These are phyloP conservation scores for Chalciporus chontae DNA, from an alignment of 768 basidiomycete species.

Conservation along the genomic window DNA sequence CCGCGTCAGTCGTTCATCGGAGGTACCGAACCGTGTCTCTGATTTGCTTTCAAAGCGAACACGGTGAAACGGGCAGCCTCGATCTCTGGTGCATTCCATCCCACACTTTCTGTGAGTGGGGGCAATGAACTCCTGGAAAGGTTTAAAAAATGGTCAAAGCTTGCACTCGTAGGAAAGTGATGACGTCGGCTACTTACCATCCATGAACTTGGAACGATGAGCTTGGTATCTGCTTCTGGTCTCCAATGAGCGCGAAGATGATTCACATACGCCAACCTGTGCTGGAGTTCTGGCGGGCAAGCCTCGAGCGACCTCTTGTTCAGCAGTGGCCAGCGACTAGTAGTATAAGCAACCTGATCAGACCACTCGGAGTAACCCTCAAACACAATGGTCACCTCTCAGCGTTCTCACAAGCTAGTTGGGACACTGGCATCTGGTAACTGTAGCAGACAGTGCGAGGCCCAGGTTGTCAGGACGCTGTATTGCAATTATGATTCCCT, in stretches of 20 bases:
- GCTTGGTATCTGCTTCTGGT: conserved; percentile 12
- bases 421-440: conserved; percentile 8
- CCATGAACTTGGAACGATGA: conserved; percentile 23
- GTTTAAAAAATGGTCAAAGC: background rate
- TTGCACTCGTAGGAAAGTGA: no score
- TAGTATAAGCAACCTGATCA: conserved; percentile 5
- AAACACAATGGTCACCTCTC: conserved; percentile 6
- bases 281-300: conserved; percentile 15
- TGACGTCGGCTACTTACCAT: conserved; percentile 13
- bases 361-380: background rate
- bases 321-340: conserved; percentile 5
- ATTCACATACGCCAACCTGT: conserved; percentile 17
- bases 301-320: conserved; percentile 9
- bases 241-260: conserved; percentile 24
- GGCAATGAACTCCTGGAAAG: conserved; percentile 10
- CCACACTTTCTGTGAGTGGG: conserved; percentile 2
- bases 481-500: background rate
- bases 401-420: background rate
- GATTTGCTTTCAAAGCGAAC: conserved; percentile 15
- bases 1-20: conserved; percentile 9
- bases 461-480: background rate
- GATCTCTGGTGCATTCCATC: background rate
- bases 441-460: background rate
- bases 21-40: background rate
- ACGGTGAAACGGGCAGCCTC: conserved; percentile 14